Evolutionary conservation across 1,139 yeast species (phyloP), one percentile per base, ranked within the genome.

Genomic region (Suhomyces maxii): DNA sequence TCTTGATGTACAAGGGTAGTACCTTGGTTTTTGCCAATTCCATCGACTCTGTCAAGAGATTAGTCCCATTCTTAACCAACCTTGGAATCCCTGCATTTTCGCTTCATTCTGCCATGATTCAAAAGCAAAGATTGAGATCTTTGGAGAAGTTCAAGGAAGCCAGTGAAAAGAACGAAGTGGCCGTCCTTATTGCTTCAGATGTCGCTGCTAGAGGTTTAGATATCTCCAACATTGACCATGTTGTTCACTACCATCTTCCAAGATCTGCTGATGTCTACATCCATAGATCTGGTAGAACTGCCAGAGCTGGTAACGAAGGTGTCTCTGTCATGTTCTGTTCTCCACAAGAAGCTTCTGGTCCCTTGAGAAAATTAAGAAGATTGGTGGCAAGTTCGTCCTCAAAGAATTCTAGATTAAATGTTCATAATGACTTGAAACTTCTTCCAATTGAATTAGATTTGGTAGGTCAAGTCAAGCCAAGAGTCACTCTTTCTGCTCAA

Each of bases 141-240:
- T 71, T 95, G 57, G 99, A 95, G 62, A 76, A 80, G 51, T 86
- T 84, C 66, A 79, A 77, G 55, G 78, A 72, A 42, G 79, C 84
- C 30, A 71, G 80, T 58, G 64, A 76, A 58, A 73, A 69, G 51
- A 68, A 74, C 47, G 76, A 74, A 53, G 77, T 88, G 2, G 80
- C 89, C 0, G 91, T 93, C 2, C 73, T 95, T 45, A 81, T 95
- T 45, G 97, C 98, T 1, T 89, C 98, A 2, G 99, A 93, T 67
- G 98, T 93, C 44, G 99, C 99, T 2, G 99, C 99, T 7, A 82
- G 99, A 73, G 99, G 99, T 50, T 77, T 95, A 51, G 99, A 95
- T 75, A 89, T 95, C 49, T 87, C 96, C 2, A 79, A 80, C 41
- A 91, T 95, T 45, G 87, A 90, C 59, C 99, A 93, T 64, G 99